Conservation (phyloP, 2,329 filamentous ascomycete genomes). For the Colletotrichum trifolii region DNA sequence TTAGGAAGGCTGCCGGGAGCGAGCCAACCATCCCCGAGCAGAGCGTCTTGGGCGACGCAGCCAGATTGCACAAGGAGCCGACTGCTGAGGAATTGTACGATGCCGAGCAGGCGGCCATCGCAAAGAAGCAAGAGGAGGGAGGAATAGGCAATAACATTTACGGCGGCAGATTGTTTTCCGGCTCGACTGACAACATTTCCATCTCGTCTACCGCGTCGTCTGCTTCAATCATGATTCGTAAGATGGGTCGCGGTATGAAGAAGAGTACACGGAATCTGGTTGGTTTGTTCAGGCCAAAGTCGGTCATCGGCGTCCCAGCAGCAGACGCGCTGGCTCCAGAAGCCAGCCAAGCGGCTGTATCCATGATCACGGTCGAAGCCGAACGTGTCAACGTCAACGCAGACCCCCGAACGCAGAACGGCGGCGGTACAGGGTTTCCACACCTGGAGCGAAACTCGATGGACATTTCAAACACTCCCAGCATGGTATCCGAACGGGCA, state of each 20-base stretch:
- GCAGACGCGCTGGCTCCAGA: conserved; percentile 75
- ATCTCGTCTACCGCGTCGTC: conserved; percentile 92
- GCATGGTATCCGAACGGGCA: conserved; percentile 59
- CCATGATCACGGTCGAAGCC: conserved; percentile 95
- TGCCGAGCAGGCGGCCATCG: conserved; percentile 91
- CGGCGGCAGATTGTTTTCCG: conserved; percentile 84
- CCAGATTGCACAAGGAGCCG: conserved; percentile 75
- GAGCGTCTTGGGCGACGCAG: conserved; percentile 44
- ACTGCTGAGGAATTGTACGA: conserved; percentile 75
- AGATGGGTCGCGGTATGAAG: conserved; percentile 99
- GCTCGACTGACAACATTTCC: conserved; percentile 94
- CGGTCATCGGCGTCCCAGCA: conserved; percentile 80
- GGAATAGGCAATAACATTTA: conserved; percentile 96
- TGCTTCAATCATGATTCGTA: conserved; percentile 92
- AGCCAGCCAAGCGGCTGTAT: conserved; percentile 84
- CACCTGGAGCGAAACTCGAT: conserved; percentile 85
- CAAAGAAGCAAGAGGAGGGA: conserved; percentile 89
- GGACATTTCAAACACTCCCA: conserved; percentile 67
- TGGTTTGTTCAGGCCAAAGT: conserved; percentile 95
- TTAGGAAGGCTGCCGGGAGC: conserved; percentile 75
- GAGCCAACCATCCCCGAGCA: conserved; percentile 40
- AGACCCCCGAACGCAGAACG: conserved; percentile 73
- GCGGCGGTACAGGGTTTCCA: conserved; percentile 83
- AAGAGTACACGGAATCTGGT: conserved; percentile 91
- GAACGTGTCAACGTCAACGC: conserved; percentile 85